A percentile compares a stretch with the other conserved stretches of the same genome.
Conservation (phyloP, 2,329 filamentous ascomycete genomes). For the Pseudogymnoascus sp. region DNA sequence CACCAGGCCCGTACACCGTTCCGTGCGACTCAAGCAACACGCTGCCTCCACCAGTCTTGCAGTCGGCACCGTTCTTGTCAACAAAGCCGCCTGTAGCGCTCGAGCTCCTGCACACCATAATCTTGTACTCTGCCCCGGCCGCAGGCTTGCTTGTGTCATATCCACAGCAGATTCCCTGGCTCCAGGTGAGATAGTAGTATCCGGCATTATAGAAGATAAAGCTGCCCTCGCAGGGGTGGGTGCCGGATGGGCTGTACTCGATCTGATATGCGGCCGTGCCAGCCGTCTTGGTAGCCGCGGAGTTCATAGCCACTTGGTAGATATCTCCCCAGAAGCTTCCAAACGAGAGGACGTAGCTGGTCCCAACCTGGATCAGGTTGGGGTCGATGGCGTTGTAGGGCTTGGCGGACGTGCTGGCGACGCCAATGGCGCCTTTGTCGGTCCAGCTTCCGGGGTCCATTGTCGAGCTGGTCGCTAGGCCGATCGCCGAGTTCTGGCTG, state of each 20-base stretch:
- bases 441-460: constrained; percentile 53
- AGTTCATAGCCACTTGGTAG: constrained; percentile 49
- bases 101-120: constrained; percentile 55
- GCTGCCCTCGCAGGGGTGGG: constrained; percentile 48
- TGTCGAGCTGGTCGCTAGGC: constrained; percentile 32
- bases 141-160: constrained; percentile 47
- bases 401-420: constrained; percentile 37
- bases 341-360: constrained; percentile 48
- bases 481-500: constrained; percentile 45
- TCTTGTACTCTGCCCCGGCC: constrained; percentile 56
- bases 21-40: constrained; percentile 53
- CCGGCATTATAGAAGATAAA: constrained; percentile 48
- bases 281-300: constrained; percentile 27
- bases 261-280: constrained; percentile 38
- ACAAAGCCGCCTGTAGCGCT: constrained; percentile 46
- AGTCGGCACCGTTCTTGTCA: constrained; percentile 47
- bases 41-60: constrained; percentile 51
- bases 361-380: constrained; percentile 40
- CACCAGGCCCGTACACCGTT: constrained; percentile 57
- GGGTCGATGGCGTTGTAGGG: constrained; percentile 56
- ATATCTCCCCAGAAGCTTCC: constrained; percentile 64
- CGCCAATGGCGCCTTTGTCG: constrained; percentile 49
- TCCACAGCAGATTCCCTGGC: constrained; percentile 53
- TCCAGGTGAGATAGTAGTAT: constrained; percentile 61
- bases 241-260: constrained; percentile 44